These are phyloP conservation scores for Chiua sp. DNA, from an alignment of 1,284 basidiomycete species.

Conservation along the genomic window DNA sequence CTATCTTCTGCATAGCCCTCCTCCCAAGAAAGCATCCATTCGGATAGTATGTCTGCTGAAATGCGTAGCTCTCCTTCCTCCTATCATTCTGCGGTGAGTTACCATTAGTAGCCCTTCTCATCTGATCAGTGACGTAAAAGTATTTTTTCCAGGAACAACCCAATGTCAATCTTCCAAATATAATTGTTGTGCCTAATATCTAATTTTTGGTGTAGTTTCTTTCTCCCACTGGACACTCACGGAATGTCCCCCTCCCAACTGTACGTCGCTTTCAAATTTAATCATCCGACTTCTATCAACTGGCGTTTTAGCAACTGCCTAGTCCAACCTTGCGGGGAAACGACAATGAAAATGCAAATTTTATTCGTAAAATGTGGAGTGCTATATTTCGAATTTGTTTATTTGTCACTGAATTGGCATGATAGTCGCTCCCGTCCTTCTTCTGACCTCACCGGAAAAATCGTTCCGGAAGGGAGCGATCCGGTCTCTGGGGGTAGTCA, in stretches of 20 bases:
- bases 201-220: conserved; percentile 1
- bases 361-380: conserved; percentile 25
- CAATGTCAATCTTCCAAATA: no score
- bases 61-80: no score
- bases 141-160: conserved; percentile 4
- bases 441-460: conserved; percentile 19
- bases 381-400: not conserved
- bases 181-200: not conserved
- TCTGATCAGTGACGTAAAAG: no score
- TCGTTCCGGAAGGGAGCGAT: conserved; percentile 10
- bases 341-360: conserved; percentile 8
- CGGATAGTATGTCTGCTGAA: no score
- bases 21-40: no score
- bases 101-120: no score
- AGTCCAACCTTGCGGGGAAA: conserved; percentile 10
- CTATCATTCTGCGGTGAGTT: no score
- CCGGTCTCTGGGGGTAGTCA: conserved; percentile 28
- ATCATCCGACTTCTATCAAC: not conserved
- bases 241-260: not conserved
- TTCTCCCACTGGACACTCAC: not conserved
- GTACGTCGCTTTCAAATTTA: conserved; percentile 4
- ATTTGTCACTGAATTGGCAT: not conserved
- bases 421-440: conserved; percentile 20
- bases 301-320: not conserved
- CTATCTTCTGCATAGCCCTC: no score